Evolutionary conservation across 2,329 filamentous ascomycete species (phyloP), one percentile per base, ranked within the genome.

Genomic region (Sporothrix luriei): DNA sequence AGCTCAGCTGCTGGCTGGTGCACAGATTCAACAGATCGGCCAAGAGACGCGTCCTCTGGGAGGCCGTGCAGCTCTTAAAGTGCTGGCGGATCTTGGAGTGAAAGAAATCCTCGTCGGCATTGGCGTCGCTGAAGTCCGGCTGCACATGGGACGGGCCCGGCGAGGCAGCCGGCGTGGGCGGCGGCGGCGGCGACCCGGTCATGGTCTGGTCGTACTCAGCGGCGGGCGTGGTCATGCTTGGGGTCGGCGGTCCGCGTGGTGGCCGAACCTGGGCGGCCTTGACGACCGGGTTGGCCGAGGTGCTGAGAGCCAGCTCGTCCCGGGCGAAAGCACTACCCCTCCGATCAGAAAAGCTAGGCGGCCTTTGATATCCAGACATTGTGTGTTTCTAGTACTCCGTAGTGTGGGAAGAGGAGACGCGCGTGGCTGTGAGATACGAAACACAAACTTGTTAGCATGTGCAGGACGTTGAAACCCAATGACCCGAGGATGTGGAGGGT

Each of bases 1-100:
- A 98, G 80, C 93, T 97, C 74, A 99, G 84, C 79, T 97, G 91
- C 76, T 96, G 93, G 75, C 92, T 97, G 75, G 96, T 96, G 82
- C 95, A 99, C 75, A 97, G 87, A 76, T 97, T 97, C 73, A 99
- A 83, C 70, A 99, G 83, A 77, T 97, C 94, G 66, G 92, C 92
- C 71, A 99, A 83, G 75, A 97, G 87, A 51, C 91, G 87, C 75
- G 93, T 91, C 70, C 92, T 88, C 79, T 94, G 91, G 0, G 88
- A 86, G 29, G 90, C 87, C 70, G 89, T 90, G 78, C 93, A 89
- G 68, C 90, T 88, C 75, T 89, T 88, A 77, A 98, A 98, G 76
- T 93, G 88, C 71, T 90, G 87, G 71, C 92, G 87, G 70, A 95
- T 88, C 76, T 93, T 90, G 73, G 92, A 85, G 68, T 96, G 85